phyloP scores from a whole-genome alignment of 768 basidiomycete genomes.

The Lactifluus piperatus region DNA sequence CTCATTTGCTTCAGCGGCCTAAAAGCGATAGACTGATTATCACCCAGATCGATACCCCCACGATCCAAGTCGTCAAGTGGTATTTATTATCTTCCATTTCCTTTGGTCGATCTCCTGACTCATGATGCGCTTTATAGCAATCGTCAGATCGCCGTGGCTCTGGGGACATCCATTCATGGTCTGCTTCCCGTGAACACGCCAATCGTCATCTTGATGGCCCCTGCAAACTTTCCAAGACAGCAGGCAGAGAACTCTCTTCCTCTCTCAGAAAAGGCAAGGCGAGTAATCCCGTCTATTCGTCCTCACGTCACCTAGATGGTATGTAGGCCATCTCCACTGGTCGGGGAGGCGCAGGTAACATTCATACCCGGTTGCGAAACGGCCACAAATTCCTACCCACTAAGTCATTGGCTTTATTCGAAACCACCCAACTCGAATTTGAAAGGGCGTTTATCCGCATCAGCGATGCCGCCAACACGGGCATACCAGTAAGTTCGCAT shows the following conservation, averaged over 20 bases:
- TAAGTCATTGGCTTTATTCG: not conserved
- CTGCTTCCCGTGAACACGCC: not conserved
- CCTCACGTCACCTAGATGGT: not conserved
- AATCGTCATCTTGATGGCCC: not conserved
- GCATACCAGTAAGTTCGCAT: not conserved
- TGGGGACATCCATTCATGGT: constrained; percentile 5
- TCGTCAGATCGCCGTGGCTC: constrained; percentile 9
- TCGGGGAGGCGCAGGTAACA: constrained; percentile 15
- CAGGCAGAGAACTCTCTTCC: not conserved
- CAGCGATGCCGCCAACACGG: not conserved
- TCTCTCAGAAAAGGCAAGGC: not conserved
- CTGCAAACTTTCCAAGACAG: not conserved
- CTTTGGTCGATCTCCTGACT: not conserved
- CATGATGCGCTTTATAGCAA: not conserved
- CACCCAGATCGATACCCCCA: not conserved
- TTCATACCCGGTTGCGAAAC: not conserved
- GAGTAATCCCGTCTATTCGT: not conserved
- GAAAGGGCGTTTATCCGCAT: not conserved
- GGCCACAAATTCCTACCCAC: not conserved
- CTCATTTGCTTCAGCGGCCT: not conserved
- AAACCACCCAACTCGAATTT: not conserved
- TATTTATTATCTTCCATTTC: not conserved
- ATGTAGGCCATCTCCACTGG: constrained; percentile 1
- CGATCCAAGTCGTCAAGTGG: not conserved
- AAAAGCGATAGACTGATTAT: not conserved